These are phyloP conservation scores for Moesziomyces sp. DNA, from an alignment of 1,284 basidiomycete genomes.

Conservation along the genomic window DNA sequence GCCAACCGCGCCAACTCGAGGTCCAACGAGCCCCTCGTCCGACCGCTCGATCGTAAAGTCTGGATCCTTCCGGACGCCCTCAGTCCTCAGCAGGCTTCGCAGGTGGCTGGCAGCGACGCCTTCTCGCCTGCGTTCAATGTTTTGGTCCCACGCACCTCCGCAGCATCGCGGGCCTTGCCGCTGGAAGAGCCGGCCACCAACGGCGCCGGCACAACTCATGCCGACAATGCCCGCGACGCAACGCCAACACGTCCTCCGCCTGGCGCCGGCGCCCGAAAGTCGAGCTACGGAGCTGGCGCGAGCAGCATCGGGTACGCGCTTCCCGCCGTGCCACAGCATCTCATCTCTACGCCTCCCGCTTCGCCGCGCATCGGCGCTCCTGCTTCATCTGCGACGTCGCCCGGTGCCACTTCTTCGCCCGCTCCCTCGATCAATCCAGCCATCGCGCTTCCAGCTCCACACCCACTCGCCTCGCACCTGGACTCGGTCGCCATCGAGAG, in stretches of 20 bases:
- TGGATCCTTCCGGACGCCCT: slow-evolving; percentile 44
- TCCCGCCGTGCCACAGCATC: slow-evolving; percentile 45
- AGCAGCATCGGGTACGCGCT: slow-evolving; percentile 27
- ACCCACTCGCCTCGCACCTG: slow-evolving; percentile 38
- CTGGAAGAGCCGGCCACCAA: neutral
- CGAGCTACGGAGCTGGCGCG: slow-evolving; percentile 19
- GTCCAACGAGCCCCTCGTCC: slow-evolving; percentile 33
- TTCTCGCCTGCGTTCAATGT: slow-evolving; percentile 48
- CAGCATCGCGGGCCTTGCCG: neutral
- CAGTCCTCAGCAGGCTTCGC: slow-evolving; percentile 34
- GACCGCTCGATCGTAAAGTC: slow-evolving; percentile 45
- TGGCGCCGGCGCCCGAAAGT: slow-evolving; percentile 10
- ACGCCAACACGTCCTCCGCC: slow-evolving; percentile 34
- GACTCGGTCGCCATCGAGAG: slow-evolving; percentile 47
- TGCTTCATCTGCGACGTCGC: slow-evolving; percentile 10
- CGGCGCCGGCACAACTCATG: neutral
- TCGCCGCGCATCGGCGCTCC: slow-evolving; percentile 23
- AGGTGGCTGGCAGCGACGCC: slow-evolving; percentile 19
- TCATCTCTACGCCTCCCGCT: slow-evolving; percentile 38
- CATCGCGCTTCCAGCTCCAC: neutral
- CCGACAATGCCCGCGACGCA: slow-evolving; percentile 12
- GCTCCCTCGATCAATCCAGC: slow-evolving; percentile 3
- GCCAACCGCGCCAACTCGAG: slow-evolving; percentile 9
- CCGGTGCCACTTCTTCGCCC: slow-evolving; percentile 11
- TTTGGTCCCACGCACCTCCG: slow-evolving; percentile 15